A percentile compares a stretch with the other conserved stretches of the same genome.
Evolutionary conservation across 495 filamentous ascomycete species (phyloP).

Genomic region (Tuber indicum): DNA sequence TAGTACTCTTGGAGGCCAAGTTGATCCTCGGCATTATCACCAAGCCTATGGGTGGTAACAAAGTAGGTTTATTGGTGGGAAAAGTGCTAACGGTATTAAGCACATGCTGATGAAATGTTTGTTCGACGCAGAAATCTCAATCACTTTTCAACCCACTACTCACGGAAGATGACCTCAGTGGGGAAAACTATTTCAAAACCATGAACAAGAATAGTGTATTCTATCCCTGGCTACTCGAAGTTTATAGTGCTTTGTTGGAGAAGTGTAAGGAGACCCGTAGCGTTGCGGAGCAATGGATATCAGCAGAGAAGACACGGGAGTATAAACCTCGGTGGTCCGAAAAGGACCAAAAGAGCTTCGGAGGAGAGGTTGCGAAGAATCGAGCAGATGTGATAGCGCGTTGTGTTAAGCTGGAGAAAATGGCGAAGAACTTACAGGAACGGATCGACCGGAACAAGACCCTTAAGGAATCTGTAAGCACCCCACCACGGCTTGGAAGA

Average conservation of each 20-base stretch:
- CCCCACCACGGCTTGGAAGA: background rate
- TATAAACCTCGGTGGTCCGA: conserved; percentile 1
- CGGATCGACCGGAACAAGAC: background rate
- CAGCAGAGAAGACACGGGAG: background rate
- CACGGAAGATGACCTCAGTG: conserved; percentile 3
- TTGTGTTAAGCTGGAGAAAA: background rate
- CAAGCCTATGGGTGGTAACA: background rate
- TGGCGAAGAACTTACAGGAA: background rate
- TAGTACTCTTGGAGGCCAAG: background rate
- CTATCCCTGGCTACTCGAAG: conserved; percentile 5
- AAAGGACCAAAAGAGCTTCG: background rate
- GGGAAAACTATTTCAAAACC: conserved; percentile 8
- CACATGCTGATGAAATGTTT: no score
- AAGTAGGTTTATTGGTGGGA: no score
- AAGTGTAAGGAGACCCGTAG: background rate
- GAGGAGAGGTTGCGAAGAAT: background rate
- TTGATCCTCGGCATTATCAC: background rate
- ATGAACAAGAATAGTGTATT: conserved; percentile 4
- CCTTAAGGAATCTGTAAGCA: conserved; percentile 2
- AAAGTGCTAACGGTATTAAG: no score
- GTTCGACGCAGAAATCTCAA: no score
- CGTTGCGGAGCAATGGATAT: background rate
- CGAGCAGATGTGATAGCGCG: background rate
- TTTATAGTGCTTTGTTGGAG: background rate
- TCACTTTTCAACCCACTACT: background rate